phyloP scores from a whole-genome alignment of 164 flowering plant genomes.

The Houttuynia cordata region DNA sequence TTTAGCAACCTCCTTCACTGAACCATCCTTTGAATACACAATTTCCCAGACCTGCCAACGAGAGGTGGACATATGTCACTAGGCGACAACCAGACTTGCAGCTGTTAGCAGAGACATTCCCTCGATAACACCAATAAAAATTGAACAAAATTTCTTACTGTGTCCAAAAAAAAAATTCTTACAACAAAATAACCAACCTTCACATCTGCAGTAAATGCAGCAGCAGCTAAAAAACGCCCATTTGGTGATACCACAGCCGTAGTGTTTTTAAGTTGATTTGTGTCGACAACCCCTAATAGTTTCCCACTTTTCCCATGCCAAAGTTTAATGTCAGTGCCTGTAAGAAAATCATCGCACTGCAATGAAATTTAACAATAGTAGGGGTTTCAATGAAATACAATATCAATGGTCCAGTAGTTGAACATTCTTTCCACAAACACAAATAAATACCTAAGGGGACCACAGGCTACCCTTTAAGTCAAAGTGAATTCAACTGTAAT shows the following conservation, averaged over 20 bases:
- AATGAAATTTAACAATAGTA: not conserved
- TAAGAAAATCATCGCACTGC: slow-evolving; percentile 5
- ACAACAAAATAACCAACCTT: slow-evolving; percentile 43
- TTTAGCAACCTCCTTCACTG: slow-evolving; percentile 74
- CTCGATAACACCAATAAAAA: too few relatives aligned
- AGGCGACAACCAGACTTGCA: not conserved
- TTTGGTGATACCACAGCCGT: slow-evolving; percentile 92
- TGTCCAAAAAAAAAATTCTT: too few relatives aligned
- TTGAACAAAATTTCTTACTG: too few relatives aligned
- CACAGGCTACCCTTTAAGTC: too few relatives aligned
- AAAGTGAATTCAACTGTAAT: too few relatives aligned
- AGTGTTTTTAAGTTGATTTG: slow-evolving; percentile 88
- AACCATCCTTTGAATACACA: slow-evolving; percentile 84
- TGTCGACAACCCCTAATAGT: slow-evolving; percentile 63
- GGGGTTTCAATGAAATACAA: not conserved
- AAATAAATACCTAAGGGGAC: too few relatives aligned
- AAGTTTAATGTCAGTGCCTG: slow-evolving; percentile 87
- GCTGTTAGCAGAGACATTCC: not conserved
- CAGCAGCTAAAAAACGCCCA: slow-evolving; percentile 98
- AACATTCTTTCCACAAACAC: not conserved
- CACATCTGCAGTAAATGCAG: slow-evolving; percentile 99
- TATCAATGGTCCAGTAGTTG: not conserved
- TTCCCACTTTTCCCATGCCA: slow-evolving; percentile 97
- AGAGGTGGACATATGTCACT: slow-evolving; percentile 1
- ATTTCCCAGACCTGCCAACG: slow-evolving; percentile 85